Base-by-base conservation (phyloP, 768 basidiomycete genomes). In the Tulasnella sp. region DNA sequence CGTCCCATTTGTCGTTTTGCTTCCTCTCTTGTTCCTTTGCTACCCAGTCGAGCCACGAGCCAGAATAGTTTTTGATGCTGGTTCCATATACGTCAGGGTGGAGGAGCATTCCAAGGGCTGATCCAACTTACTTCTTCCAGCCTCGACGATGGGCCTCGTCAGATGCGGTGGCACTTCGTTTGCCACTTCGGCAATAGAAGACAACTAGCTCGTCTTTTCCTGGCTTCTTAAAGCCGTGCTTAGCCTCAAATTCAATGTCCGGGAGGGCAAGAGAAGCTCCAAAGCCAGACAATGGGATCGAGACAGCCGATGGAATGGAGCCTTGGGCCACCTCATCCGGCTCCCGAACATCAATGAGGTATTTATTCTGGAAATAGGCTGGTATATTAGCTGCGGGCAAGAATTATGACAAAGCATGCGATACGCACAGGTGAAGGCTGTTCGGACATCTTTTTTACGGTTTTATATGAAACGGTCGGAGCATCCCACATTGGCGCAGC, bases 181-280 rank as follows among this genome's bases (percentile, higher is more conserved):
- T 91, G 16, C 97, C 97, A 79, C 95, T 95, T 74, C 96, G 89
- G 86, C 97, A 98, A 86, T 96, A 97, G 85, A 97, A 96, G 42
- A 93, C 91, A 46, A 98, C 86, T 83, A 94, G 93, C 83, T 97
- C 94, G 78, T 88, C 85, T 82, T 87, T 89, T 81, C 84, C 86
- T 18, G 94, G 95, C 85, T 94, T 94, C 58, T 92, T 88, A 84
- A 94, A 96, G 4, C 94, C 93, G 82, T 91, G 90, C 81, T 89
- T 90, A 48, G 88, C 86, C 75, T 88, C 87, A 87, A 96, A 96
- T 20, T 87, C 88, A 24, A 87, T 87, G n/a, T 88, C 84, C 22
- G 85, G 84, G 54, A 94, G 85, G 82, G 91, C 88, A 40, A 98
- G 85, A 22, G 94, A 90, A 54, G 89, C 89, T 44, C 90, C 87